Evolutionary conservation across 2,329 filamentous ascomycete genomes (phyloP), one percentile per base, ranked within the genome.

Genomic region (Calonectria leucothoes): DNA sequence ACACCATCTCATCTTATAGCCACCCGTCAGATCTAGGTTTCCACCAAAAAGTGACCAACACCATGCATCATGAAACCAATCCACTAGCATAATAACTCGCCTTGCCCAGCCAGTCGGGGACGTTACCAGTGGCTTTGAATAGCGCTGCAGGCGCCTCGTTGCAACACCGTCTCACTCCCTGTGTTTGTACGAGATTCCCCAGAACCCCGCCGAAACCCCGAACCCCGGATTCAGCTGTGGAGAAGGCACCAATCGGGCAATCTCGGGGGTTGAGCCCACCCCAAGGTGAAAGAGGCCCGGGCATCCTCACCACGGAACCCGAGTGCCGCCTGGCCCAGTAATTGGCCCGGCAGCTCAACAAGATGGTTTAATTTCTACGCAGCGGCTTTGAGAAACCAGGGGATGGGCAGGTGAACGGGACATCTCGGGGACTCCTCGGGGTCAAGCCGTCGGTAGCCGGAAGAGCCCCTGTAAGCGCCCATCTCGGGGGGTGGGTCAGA

Each of bases 361-460:
- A 6, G 33, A 61, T 39, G 33, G 14, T 15, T 39, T 37, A 3
- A 20, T 39, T 27, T 61, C 33, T 39, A n/a, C 33, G 39, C 35
- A 33, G 55, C 29, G 55, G 35, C 55, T 61, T 61, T 39, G 23
- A 39, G 7, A 20, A 12, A 14, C 55, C 55, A 15, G 35, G 23
- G 23, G 4, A 39, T 61, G 20, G 8, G 25, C 33, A 61, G 55
- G 55, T 39, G 55, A 61, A 12, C 55, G 55, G 55, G 55, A 61
- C 37, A 61, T 61, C 55, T 61, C 55, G 55, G 55, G 31, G 33
- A 61, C 55, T 61, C 35, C 25, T 61, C 55, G 55, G 55, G 37
- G 55, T 61, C 55, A 39, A 29, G 55, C 55, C 55, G 55, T 61
- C 55, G 35, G 35, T 61, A 61, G 55, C 55, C 55, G 55, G 55